Evolutionary conservation across 345 rosid species (phyloP).

Genomic region (Noccaea caerulescens): DNA sequence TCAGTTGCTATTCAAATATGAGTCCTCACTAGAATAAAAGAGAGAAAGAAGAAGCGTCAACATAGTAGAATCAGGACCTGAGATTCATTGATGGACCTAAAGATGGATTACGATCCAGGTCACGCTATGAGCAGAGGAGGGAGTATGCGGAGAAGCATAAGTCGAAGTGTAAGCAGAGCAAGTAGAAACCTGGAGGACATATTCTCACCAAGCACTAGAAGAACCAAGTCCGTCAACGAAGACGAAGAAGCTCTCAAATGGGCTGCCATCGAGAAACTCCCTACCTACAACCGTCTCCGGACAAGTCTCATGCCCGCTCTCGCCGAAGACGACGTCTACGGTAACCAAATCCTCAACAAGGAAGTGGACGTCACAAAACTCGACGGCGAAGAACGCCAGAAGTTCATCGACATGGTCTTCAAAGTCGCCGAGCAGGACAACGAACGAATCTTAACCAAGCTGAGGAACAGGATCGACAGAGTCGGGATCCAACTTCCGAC

Average conservation of each 20-base stretch:
- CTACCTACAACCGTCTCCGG: conserved; percentile 77
- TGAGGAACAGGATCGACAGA: conserved; percentile 75
- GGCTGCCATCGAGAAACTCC: conserved; percentile 93
- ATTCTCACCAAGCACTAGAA: conserved; percentile 56
- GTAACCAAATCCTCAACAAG: conserved; percentile 44
- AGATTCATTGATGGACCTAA: not conserved
- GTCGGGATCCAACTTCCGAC: conserved; percentile 78
- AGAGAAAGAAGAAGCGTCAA: conserved; percentile 4
- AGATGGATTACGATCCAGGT: conserved; percentile 42
- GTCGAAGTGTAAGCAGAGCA: conserved; percentile 63
- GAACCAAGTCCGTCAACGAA: conserved; percentile 57
- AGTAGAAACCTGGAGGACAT: conserved; percentile 71
- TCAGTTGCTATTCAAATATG: not conserved
- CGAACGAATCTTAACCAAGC: conserved; percentile 70
- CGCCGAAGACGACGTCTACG: conserved; percentile 49
- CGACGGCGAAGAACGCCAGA: conserved; percentile 63
- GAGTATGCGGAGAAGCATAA: conserved; percentile 51
- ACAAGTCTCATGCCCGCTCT: conserved; percentile 70
- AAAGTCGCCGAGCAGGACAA: conserved; percentile 90
- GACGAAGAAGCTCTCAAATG: conserved; percentile 95
- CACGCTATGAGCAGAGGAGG: conserved; percentile 39
- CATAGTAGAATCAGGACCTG: conserved; percentile 3
- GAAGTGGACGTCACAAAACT: conserved; percentile 81
- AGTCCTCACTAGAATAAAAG: conserved; percentile 8
- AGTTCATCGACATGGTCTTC: conserved; percentile 72